Evolutionary conservation across 163 green algal genomes (phyloP).

Genomic region (Scenedesmus sp.): DNA sequence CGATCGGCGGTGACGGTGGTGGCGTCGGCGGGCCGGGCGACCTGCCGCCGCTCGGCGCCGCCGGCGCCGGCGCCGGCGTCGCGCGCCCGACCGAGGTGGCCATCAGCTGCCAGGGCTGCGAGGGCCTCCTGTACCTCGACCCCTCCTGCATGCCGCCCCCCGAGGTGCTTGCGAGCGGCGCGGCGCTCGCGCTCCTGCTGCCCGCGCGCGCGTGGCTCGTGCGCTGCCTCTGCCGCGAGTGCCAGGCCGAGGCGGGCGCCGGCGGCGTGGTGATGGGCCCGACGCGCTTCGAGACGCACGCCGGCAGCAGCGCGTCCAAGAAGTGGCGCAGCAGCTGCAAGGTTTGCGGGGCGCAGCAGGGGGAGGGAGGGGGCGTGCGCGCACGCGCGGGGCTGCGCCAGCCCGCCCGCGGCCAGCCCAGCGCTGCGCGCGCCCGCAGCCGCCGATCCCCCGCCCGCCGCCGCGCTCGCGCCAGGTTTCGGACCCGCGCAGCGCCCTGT

Average conservation of each 20-base stretch:
- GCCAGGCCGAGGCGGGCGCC: background rate
- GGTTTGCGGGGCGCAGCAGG: background rate
- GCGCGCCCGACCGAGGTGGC: background rate
- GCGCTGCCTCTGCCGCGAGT: constrained; percentile 9
- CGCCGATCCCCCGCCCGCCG: no score
- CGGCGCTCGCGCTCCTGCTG: no score
- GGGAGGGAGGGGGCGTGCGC: background rate
- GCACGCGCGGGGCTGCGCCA: no score
- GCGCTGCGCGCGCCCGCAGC: no score
- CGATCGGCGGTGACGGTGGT: no score
- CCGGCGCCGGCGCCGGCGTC: no score
- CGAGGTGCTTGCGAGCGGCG: no score
- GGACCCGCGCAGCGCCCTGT: background rate
- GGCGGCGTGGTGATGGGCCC: constrained; percentile 14
- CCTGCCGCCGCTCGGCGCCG: no score
- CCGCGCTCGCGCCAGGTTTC: background rate
- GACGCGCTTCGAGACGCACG: constrained; percentile 27
- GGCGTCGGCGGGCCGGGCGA: no score
- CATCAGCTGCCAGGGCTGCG: constrained; percentile 12
- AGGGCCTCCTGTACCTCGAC: constrained; percentile 9
- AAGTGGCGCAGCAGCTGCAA: constrained; percentile 13
- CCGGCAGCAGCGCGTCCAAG: background rate
- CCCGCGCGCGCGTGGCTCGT: constrained; percentile 1
- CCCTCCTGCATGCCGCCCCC: background rate
- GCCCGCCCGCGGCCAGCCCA: no score